phyloP scores from a whole-genome alignment of 1,284 basidiomycete genomes.

The Bjerkandera adusta region DNA sequence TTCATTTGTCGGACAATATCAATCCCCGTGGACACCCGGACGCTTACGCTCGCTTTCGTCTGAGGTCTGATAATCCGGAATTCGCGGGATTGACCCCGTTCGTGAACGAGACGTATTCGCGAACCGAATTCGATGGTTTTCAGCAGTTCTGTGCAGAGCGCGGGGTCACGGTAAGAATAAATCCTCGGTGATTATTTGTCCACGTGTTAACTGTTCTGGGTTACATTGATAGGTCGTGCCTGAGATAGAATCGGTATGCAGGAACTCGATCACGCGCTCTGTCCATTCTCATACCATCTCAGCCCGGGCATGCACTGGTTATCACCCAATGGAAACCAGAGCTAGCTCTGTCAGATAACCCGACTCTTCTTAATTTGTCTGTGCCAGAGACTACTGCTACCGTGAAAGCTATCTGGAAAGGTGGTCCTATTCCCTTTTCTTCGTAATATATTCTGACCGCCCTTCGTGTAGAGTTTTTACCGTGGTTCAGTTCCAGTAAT shows the following conservation, averaged over 20 bases:
- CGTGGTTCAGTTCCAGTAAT: constrained; percentile 29
- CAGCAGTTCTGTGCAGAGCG: constrained; percentile 31
- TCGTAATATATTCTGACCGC: background rate
- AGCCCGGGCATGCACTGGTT: constrained; percentile 36
- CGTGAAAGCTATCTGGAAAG: constrained; percentile 26
- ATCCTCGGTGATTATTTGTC: no score
- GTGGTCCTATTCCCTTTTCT: constrained; percentile 11
- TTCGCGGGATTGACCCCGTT: constrained; percentile 29
- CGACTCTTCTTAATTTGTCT: constrained; percentile 32
- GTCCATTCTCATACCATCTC: constrained; percentile 4
- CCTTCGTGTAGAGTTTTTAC: constrained; percentile 26
- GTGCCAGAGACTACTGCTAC: constrained; percentile 26
- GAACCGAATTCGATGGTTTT: constrained; percentile 31
- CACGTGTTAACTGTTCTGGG: background rate
- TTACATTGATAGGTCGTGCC: constrained; percentile 26
- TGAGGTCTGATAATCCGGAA: constrained; percentile 29
- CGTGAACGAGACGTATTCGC: constrained; percentile 35
- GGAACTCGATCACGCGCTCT: background rate
- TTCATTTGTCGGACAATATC: constrained; percentile 28
- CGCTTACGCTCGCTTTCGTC: constrained; percentile 34
- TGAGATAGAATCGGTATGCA: constrained; percentile 31
- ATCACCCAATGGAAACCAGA: constrained; percentile 38
- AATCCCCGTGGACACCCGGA: constrained; percentile 17
- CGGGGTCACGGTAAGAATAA: constrained; percentile 29
- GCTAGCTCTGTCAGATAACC: constrained; percentile 29